Percentiles rank a stretch among this genome's conserved stretches.
Conservation (phyloP, 169 alveolate species). For the Condylostoma magnum region DNA sequence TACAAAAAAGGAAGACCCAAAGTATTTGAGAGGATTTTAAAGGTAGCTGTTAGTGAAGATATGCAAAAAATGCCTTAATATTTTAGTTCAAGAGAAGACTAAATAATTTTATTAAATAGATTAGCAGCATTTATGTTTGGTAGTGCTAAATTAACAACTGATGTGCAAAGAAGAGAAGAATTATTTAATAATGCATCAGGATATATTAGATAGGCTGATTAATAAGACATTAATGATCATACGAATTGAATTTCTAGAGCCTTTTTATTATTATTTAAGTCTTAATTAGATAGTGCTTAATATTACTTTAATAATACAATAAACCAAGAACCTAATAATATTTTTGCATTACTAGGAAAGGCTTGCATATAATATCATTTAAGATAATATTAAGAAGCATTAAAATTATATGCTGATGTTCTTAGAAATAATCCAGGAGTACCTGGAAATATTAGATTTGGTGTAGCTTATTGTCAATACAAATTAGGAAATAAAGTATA, state of each 20-base stretch:
- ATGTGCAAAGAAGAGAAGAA: slow-evolving; percentile 7
- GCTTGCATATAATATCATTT: slow-evolving; percentile 13
- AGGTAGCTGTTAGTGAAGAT: slow-evolving; percentile 22
- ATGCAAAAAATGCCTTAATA: slow-evolving; percentile 12
- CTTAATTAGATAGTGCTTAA: slow-evolving; percentile 10
- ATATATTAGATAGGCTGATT: slow-evolving; percentile 12
- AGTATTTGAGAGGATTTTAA: slow-evolving; percentile 10
- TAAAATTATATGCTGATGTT: slow-evolving; percentile 1
- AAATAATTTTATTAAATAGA: slow-evolving; percentile 18
- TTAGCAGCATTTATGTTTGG: slow-evolving; percentile 28
- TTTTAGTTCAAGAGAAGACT: neutral
- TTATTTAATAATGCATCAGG: slow-evolving; percentile 1
- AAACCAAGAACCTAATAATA: neutral
- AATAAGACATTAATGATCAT: neutral
- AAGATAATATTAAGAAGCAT: slow-evolving; percentile 5
- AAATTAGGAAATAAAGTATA: slow-evolving; percentile 18
- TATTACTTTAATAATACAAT: slow-evolving; percentile 24
- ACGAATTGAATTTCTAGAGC: slow-evolving; percentile 7
- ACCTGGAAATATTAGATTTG: slow-evolving; percentile 30
- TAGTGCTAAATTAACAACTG: neutral
- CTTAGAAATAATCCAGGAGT: neutral
- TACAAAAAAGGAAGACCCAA: neutral
- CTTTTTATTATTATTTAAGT: neutral
- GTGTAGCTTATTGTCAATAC: slow-evolving; percentile 22
- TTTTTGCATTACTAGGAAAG: slow-evolving; percentile 20